Conservation (phyloP, 78 protist species). For the Creolimax fragrantissima region DNA sequence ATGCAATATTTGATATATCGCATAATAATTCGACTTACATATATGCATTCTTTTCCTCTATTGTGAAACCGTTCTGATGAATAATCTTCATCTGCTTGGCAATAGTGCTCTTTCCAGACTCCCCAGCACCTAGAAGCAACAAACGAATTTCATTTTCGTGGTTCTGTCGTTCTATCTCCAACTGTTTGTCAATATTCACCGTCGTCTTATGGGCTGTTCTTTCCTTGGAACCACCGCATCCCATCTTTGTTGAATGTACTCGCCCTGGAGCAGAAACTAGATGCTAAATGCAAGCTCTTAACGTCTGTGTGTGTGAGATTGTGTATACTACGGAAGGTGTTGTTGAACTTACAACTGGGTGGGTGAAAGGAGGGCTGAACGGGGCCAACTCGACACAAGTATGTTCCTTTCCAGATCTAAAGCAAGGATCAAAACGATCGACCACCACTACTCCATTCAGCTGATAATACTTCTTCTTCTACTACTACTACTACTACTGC, state of each 20-base stretch:
- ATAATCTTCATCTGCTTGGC: constrained; percentile 54
- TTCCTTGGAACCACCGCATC: background rate
- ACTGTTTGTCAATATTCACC: background rate
- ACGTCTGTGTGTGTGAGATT: background rate
- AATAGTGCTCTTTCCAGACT: constrained; percentile 50
- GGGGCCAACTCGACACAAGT: background rate
- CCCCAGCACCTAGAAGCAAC: constrained; percentile 50
- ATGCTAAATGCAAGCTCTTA: too few species aligned
- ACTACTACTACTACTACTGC: too few species aligned
- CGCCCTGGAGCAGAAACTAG: too few species aligned
- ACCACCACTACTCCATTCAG: too few species aligned
- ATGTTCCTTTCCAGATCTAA: background rate
- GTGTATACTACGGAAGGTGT: background rate
- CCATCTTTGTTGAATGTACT: constrained; percentile 5
- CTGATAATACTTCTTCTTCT: too few species aligned
- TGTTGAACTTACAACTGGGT: background rate
- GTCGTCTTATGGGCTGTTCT: background rate
- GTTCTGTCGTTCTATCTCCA: background rate
- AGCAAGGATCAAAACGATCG: background rate
- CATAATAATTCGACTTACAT: background rate
- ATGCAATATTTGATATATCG: too few species aligned
- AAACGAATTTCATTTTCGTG: background rate
- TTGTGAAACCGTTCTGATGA: constrained; percentile 27
- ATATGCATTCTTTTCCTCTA: background rate
- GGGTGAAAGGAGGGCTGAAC: background rate